Evolutionary conservation across 2,329 filamentous ascomycete species (phyloP), one percentile per base, ranked within the genome.

Genomic region (Botrytis hyacinthi): DNA sequence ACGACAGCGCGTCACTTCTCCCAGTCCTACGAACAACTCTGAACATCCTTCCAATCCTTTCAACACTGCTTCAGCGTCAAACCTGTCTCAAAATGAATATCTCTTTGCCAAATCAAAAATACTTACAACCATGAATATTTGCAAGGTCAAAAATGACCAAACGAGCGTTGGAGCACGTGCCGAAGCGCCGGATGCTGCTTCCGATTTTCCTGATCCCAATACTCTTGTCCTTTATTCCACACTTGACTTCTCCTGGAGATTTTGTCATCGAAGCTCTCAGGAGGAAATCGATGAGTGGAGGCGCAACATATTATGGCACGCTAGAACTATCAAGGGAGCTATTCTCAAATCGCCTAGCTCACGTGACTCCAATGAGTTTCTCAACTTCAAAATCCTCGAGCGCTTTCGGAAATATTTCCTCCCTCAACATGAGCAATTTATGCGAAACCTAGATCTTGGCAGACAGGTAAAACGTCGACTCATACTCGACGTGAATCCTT

Each of bases 41-140:
- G 10, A 3, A 1, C 26, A n/a, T n/a, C 12, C 22, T 51, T n/a
- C 26, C 5, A 51, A n/a, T 14, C 12, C 26, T 48, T 26, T 7
- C 48, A 51, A 7, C 12, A 51, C 48, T 51, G 14, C 26, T 14
- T 7, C 1, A 51, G n/a, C 4, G 1, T 51, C 46, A 14, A n/a
- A 51, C 26, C 46, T 12, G 26, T 12, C 46, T 51, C 22, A 10
- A 51, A 51, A 10, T 12, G 3, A 14, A n/a, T n/a, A n/a, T n/a
- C 0, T 5, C 10, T 51, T 2, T 16, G 1, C 5, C 12, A 51
- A 51, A n/a, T 0, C 12, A 14, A n/a, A 7, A 51, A 51, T 0
- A 26, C 0, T 7, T 3, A 3, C 2, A 51, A 12, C 26, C 48
- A 51, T 51, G 26, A 9, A 51, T 7, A 4, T n/a, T n/a, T 16